Conservation (phyloP, 2,329 filamentous ascomycete species). For the Aureobasidium sp. region DNA sequence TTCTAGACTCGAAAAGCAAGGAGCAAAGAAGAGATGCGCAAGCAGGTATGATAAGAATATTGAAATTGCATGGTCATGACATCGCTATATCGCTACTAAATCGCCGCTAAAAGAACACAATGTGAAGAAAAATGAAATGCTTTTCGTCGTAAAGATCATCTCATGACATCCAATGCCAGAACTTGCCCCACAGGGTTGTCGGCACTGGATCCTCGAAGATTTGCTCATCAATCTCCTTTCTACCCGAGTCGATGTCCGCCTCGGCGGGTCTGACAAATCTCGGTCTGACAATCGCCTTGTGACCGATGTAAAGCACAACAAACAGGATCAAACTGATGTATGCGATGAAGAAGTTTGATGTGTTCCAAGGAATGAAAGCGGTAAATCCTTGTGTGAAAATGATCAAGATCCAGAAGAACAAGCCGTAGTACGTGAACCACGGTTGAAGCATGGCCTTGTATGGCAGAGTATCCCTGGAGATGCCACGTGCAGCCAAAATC, state of each 20-base stretch:
- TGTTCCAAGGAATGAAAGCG: conserved; percentile 52
- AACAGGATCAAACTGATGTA: conserved; percentile 70
- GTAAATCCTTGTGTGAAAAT: conserved; percentile 43
- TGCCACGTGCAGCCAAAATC: conserved; percentile 60
- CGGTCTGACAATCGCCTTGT: conserved; percentile 58
- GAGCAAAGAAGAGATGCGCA: background rate
- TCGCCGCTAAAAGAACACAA: background rate
- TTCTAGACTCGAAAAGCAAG: background rate
- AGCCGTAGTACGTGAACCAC: conserved; percentile 55
- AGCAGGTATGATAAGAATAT: background rate
- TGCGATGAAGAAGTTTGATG: conserved; percentile 63
- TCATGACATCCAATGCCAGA: conserved; percentile 7
- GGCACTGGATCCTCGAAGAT: conserved; percentile 17
- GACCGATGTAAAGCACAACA: conserved; percentile 60
- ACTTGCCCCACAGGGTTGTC: conserved; percentile 7
- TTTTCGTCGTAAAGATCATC: background rate
- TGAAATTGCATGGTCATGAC: background rate
- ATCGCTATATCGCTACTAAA: conserved; percentile 2
- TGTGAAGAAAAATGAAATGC: background rate
- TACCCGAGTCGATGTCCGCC: conserved; percentile 38
- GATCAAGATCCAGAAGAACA: conserved; percentile 50
- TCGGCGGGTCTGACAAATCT: conserved; percentile 35
- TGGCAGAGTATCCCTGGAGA: conserved; percentile 59
- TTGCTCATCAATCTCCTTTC: conserved; percentile 31
- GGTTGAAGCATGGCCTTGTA: conserved; percentile 66